Evolutionary conservation across 164 flowering plant genomes (phyloP).

Genomic region (Echeveria elegans): DNA sequence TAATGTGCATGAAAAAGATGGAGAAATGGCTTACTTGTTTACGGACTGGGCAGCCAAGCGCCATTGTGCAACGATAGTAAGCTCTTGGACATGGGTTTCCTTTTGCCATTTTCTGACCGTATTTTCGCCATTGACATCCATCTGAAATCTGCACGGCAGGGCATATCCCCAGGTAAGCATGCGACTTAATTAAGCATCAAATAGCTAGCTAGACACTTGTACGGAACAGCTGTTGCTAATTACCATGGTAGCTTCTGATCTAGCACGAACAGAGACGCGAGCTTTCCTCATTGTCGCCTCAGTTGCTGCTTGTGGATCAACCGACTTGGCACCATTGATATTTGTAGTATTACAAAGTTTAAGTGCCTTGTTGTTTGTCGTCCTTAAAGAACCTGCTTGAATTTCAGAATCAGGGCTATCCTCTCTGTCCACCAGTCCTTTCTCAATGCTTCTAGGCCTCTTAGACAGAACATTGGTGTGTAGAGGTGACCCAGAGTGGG

Average conservation of each 20-base stretch:
- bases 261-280: conserved; percentile 71
- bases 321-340: conserved; percentile 8
- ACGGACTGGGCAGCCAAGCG: conserved; percentile 67
- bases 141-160: conserved; percentile 42
- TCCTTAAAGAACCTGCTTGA: conserved; percentile 25
- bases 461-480: no score
- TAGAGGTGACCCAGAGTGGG: conserved; percentile 34
- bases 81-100: conserved; percentile 76
- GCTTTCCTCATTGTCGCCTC: conserved; percentile 74
- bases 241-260: conserved; percentile 82
- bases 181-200: background rate
- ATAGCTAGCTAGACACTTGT: no score
- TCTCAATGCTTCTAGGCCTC: conserved; percentile 7
- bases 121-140: conserved; percentile 76
- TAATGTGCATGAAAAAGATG: no score
- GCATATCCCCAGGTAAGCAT: background rate
- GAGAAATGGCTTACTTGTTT: conserved; percentile 35
- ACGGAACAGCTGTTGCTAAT: background rate
- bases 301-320: conserved; percentile 23
- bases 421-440: conserved; percentile 22
- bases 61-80: conserved; percentile 70
- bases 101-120: conserved; percentile 73
- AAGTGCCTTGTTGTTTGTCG: conserved; percentile 15
- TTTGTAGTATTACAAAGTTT: conserved; percentile 18
- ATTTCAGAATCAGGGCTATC: conserved; percentile 43